A percentile compares a stretch with the other conserved stretches of the same genome.
Conservation (phyloP, 2,329 filamentous ascomycete genomes). For the Phyllosticta citribraziliensis region DNA sequence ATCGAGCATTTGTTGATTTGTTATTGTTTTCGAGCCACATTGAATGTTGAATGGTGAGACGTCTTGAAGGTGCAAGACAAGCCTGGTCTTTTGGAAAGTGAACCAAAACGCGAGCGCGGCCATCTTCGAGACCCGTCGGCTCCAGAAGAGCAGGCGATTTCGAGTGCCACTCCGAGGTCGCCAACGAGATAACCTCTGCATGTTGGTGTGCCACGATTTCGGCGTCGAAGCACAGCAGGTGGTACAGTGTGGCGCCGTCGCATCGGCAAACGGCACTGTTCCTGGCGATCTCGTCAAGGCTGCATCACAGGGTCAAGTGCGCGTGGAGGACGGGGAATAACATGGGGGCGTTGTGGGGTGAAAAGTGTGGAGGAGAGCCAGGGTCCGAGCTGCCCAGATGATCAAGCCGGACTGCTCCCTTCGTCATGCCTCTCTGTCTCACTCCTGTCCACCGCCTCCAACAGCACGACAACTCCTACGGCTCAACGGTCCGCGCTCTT, state of each 20-base stretch:
- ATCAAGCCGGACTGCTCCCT: background rate
- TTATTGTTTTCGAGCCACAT: background rate
- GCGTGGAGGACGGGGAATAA: background rate
- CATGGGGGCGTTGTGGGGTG: background rate
- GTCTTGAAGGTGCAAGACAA: too few species aligned
- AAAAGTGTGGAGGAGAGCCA: background rate
- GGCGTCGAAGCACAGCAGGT: background rate
- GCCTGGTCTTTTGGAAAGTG: too few species aligned
- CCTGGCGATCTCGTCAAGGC: constrained; percentile 7
- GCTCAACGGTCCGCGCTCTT: background rate
- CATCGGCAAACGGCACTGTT: background rate
- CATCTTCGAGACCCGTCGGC: too few species aligned
- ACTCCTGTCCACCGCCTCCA: background rate
- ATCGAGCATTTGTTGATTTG: background rate
- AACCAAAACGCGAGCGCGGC: too few species aligned
- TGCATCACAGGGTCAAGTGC: background rate
- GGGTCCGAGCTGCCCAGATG: background rate
- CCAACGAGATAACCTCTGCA: background rate
- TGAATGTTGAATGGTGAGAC: too few species aligned
- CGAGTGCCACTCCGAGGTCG: background rate
- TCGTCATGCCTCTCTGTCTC: background rate
- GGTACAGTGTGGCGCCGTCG: background rate
- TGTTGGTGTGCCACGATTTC: background rate
- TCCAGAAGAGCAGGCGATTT: too few species aligned
- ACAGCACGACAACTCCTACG: background rate